phyloP scores from a whole-genome alignment of 2,329 filamentous ascomycete species.

The Pseudocercospora eumusae region DNA sequence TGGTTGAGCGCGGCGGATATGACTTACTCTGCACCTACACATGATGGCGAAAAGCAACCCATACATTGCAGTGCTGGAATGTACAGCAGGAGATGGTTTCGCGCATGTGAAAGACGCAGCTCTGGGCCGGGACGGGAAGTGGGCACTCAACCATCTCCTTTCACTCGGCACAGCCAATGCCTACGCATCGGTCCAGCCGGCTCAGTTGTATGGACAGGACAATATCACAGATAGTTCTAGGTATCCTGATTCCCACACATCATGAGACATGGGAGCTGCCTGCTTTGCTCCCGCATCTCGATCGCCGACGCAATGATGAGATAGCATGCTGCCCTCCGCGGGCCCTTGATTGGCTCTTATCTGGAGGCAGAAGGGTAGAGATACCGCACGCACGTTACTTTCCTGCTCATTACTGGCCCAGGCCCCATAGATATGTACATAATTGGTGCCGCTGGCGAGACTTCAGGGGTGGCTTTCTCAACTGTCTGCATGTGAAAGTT shows the following conservation, averaged over 20 bases:
- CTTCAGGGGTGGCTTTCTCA: conserved; percentile 3
- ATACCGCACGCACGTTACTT: neutral
- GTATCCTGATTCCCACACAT: neutral
- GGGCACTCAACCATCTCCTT: neutral
- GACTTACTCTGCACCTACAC: neutral
- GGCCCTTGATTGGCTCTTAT: neutral
- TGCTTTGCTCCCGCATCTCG: neutral
- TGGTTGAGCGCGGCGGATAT: neutral
- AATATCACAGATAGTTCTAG: no score
- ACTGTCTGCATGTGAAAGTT: conserved; percentile 3
- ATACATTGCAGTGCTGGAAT: neutral
- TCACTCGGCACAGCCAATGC: neutral
- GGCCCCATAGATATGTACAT: no score
- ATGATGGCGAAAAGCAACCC: neutral
- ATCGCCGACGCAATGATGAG: conserved; percentile 1
- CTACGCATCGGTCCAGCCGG: neutral
- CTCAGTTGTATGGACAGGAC: no score
- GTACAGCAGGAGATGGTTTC: neutral
- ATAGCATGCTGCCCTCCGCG: conserved; percentile 2
- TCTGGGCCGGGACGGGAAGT: no score
- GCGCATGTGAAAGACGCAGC: neutral
- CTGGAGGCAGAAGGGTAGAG: neutral
- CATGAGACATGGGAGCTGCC: neutral
- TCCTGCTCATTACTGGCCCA: neutral
- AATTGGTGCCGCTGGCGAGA: neutral